Conservation (phyloP, 495 filamentous ascomycete genomes). For the Penicillium cataractarum region DNA sequence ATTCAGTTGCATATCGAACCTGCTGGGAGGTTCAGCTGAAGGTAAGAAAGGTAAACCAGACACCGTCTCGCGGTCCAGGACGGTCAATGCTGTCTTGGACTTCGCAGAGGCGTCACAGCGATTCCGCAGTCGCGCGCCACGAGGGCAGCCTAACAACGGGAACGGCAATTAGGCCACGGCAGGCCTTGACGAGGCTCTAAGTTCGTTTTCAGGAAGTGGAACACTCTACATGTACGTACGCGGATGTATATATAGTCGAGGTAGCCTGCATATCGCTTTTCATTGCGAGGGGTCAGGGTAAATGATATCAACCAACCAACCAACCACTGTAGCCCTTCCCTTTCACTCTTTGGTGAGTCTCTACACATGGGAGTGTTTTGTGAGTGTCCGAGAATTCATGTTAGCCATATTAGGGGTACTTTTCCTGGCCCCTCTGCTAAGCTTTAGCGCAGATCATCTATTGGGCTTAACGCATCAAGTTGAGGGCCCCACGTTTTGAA, state of each 20-base stretch:
- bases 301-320: too few relatives aligned
- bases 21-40: slow-evolving; percentile 31
- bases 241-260: neutral
- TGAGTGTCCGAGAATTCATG: too few relatives aligned
- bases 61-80: slow-evolving; percentile 27
- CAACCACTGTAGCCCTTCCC: too few relatives aligned
- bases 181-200: slow-evolving; percentile 36
- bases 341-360: too few relatives aligned
- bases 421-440: too few relatives aligned
- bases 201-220: slow-evolving; percentile 17
- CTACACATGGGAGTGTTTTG: too few relatives aligned
- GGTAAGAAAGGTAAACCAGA: slow-evolving; percentile 32
- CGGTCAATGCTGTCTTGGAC: slow-evolving; percentile 31
- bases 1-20: slow-evolving; percentile 29
- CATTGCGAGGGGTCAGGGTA: too few relatives aligned
- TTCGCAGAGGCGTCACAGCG: slow-evolving; percentile 36
- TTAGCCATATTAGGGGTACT: too few relatives aligned
- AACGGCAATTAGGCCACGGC: slow-evolving; percentile 29
- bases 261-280: neutral
- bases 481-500: too few relatives aligned
- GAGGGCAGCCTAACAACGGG: slow-evolving; percentile 30
- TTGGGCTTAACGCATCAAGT: too few relatives aligned
- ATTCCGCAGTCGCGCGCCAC: slow-evolving; percentile 35
- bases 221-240: neutral
- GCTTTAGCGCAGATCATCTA: too few relatives aligned